Evolutionary conservation across 139 green algal species (phyloP).

Genomic region (Nannochloris sp.): DNA sequence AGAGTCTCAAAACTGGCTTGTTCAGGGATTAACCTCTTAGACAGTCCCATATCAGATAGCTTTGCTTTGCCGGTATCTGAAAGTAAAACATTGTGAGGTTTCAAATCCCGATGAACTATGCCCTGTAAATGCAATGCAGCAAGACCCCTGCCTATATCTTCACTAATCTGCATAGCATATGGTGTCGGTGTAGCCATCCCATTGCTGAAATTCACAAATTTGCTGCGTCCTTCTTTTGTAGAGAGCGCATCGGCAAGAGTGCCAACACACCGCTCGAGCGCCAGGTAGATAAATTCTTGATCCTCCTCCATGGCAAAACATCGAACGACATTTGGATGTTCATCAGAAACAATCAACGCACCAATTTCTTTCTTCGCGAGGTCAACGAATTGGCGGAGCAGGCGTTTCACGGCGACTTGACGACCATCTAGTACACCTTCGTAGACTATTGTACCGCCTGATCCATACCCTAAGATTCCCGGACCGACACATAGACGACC

Average conservation of each 20-base stretch:
- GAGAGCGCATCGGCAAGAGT: constrained; percentile 44
- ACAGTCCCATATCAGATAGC: constrained; percentile 96
- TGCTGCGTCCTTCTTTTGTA: neutral
- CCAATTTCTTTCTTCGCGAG: constrained; percentile 89
- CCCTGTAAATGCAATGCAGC: constrained; percentile 71
- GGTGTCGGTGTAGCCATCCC: constrained; percentile 12
- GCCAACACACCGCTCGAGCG: constrained; percentile 79
- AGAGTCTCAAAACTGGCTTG: constrained; percentile 74
- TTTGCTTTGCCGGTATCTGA: constrained; percentile 69
- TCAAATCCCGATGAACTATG: constrained; percentile 88
- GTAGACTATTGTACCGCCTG: constrained; percentile 78
- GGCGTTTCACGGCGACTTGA: constrained; percentile 81
- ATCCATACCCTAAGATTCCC: constrained; percentile 56
- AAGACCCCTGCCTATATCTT: constrained; percentile 65
- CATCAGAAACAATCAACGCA: constrained; percentile 85
- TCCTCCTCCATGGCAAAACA: constrained; percentile 98
- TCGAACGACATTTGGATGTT: constrained; percentile 86
- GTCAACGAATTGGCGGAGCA: constrained; percentile 79
- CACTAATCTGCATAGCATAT: constrained; percentile 28
- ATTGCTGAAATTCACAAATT: constrained; percentile 19
- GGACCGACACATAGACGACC: constrained; percentile 48
- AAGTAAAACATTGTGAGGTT: constrained; percentile 93
- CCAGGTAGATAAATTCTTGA: constrained; percentile 94
- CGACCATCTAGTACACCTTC: constrained; percentile 73
- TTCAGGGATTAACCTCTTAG: constrained; percentile 76